Evolutionary conservation across 2,329 filamentous ascomycete genomes (phyloP).

Genomic region (Verticillium tricorpus): DNA sequence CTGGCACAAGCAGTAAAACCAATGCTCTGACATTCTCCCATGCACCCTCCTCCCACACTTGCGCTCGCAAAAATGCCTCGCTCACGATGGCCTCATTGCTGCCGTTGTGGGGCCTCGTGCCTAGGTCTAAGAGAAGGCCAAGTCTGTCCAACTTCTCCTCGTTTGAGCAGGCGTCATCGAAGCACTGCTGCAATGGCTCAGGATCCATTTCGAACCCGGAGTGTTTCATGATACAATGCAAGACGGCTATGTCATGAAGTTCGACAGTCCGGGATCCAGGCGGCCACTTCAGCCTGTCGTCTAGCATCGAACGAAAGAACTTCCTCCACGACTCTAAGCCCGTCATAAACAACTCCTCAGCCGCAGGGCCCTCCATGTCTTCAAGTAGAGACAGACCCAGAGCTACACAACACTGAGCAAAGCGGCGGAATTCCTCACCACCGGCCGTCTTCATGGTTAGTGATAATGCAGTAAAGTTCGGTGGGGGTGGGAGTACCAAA

Average conservation of each 20-base stretch:
- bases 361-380: background rate
- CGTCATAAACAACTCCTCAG: background rate
- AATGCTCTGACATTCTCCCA: background rate
- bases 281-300: background rate
- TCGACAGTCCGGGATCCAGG: background rate
- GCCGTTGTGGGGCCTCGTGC: background rate
- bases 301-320: background rate
- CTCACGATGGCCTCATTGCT: background rate
- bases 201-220: background rate
- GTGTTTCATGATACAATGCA: background rate
- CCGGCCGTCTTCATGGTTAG: background rate
- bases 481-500: background rate
- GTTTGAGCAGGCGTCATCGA: background rate
- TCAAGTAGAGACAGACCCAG: background rate
- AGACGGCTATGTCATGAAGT: background rate
- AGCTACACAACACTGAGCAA: too few relatives aligned
- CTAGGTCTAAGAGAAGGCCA: background rate
- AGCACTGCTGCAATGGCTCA: background rate
- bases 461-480: background rate
- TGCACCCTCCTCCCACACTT: background rate
- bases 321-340: background rate
- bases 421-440: background rate
- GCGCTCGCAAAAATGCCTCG: background rate
- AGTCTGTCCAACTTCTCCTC: background rate
- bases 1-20: background rate